Base-by-base conservation (phyloP, 2,329 filamentous ascomycete genomes). In the Alternaria sp. region DNA sequence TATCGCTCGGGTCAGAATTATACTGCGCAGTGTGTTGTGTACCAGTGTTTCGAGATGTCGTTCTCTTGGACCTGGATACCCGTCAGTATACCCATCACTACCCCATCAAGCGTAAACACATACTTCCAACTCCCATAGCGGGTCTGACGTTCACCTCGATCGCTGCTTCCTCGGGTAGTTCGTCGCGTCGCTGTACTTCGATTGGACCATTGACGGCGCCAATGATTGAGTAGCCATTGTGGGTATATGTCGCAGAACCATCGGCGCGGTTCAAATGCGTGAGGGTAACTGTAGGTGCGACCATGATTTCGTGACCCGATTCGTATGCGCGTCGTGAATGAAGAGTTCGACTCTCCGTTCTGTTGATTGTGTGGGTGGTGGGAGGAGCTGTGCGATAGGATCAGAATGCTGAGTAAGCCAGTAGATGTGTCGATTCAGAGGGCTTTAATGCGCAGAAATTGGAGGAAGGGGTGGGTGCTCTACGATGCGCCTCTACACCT, bases 111-210 rank as follows among this genome's bases (percentile, higher is more conserved):
- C 28, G 3, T 9, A 28, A 15, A 20, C 33, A 57, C 55, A 33
- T 44, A 51, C 94, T 91, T 84, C 92, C 93, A 49, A 96, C 90
- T 15, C 94, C 94, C 67, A 91, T 89, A 37, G 92, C 90, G 53
- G 95, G 95, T 78, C 96, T 89, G 68, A 99, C 88, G 77, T 95
- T 89, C 61, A 99, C 92, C 81, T 98, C 96, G 69, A 99, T 85
- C 54, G 91, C 88, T 26, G 95, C 93, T 83, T 97, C 94, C 80
- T 97, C 94, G 8, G 96, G 92, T 70, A 96, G 88, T 79, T 98
- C 93, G 77, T 99, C 95, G 73, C 93, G 89, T 74, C 94, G 88
- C 71, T 90, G 89, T 15, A 95, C 93, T 83, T 99, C 96, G 70
- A 98, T 88, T 15, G 96, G 96, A 0, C 95, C 96, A 81, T 97